Evolutionary conservation across 2,329 filamentous ascomycete species (phyloP).

Genomic region (Teratosphaeria epicoccoides): DNA sequence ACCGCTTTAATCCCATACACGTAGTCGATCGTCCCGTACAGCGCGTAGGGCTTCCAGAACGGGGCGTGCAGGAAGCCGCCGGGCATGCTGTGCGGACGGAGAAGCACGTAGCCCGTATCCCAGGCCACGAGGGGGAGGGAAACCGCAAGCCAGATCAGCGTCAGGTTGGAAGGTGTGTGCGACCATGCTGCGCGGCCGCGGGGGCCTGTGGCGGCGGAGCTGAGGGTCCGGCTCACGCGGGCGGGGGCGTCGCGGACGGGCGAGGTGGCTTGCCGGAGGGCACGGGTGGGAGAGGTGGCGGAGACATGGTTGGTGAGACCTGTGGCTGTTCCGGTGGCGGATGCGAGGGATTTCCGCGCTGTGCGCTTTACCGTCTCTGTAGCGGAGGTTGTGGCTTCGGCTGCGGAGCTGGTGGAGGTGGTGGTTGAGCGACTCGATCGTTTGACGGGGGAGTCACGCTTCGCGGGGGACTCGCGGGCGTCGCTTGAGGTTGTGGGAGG

Average conservation of each 20-base stretch:
- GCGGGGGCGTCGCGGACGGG: too few relatives aligned
- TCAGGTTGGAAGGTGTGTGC: constrained; percentile 49
- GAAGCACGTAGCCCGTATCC: constrained; percentile 70
- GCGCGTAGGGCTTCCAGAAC: constrained; percentile 64
- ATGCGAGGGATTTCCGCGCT: neutral
- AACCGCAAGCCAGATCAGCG: constrained; percentile 60
- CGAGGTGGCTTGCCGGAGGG: neutral
- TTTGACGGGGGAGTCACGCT: constrained; percentile 2
- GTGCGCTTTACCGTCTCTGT: neutral
- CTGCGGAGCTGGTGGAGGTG: neutral
- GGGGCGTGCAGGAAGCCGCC: constrained; percentile 62
- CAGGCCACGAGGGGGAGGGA: constrained; percentile 70
- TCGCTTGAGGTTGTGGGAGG: neutral
- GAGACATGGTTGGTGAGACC: neutral
- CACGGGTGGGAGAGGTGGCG: neutral
- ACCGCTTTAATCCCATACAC: constrained; percentile 71
- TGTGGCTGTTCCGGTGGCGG: neutral
- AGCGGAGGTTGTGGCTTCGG: neutral
- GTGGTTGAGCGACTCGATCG: neutral
- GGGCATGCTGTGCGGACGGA: constrained; percentile 72
- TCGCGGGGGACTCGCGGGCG: constrained; percentile 10
- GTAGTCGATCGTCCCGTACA: constrained; percentile 71
- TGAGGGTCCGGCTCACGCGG: neutral
- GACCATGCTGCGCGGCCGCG: constrained; percentile 34
- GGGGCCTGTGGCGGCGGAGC: neutral